Percentiles rank a stretch among this genome's conserved stretches.
Conservation (phyloP, 2,329 filamentous ascomycete species). For the Xylariaceae sp. region DNA sequence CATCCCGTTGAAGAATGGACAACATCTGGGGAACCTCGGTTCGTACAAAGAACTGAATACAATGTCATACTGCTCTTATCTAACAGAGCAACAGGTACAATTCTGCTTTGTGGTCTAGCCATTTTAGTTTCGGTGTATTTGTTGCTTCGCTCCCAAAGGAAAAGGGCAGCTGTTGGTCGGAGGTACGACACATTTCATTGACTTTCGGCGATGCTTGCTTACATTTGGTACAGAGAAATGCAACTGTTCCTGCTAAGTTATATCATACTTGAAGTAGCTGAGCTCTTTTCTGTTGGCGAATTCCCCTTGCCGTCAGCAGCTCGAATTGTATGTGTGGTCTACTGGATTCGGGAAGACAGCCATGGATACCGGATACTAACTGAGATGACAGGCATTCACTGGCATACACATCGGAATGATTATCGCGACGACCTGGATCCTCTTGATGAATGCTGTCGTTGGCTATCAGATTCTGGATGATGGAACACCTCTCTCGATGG, state of each 20-base stretch:
- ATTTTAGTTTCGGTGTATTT: constrained; percentile 64
- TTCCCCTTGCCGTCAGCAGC: constrained; percentile 69
- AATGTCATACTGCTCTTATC: constrained; percentile 2
- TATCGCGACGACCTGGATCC: constrained; percentile 79
- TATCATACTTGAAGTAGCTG: constrained; percentile 83
- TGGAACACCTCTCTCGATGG: constrained; percentile 78
- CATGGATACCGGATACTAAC: constrained; percentile 18
- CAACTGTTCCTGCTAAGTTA: constrained; percentile 87
- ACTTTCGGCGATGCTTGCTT: constrained; percentile 23
- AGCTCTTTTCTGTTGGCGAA: constrained; percentile 91
- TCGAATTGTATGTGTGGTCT: constrained; percentile 57
- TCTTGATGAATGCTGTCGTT: constrained; percentile 86
- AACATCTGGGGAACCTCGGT: constrained; percentile 78
- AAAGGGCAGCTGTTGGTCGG: constrained; percentile 88
- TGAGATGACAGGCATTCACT: constrained; percentile 63
- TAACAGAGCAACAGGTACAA: constrained; percentile 60
- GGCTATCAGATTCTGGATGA: constrained; percentile 93
- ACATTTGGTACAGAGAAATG: constrained; percentile 66
- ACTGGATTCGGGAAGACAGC: neutral
- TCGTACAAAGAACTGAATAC: constrained; percentile 31
- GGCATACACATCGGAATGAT: constrained; percentile 89
- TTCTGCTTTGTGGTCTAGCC: constrained; percentile 72
- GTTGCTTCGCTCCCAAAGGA: constrained; percentile 75
- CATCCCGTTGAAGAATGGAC: constrained; percentile 61
- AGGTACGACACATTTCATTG: constrained; percentile 50